Base-by-base conservation (phyloP, 2,329 filamentous ascomycete genomes). In the Plectosphaerella plurivora region DNA sequence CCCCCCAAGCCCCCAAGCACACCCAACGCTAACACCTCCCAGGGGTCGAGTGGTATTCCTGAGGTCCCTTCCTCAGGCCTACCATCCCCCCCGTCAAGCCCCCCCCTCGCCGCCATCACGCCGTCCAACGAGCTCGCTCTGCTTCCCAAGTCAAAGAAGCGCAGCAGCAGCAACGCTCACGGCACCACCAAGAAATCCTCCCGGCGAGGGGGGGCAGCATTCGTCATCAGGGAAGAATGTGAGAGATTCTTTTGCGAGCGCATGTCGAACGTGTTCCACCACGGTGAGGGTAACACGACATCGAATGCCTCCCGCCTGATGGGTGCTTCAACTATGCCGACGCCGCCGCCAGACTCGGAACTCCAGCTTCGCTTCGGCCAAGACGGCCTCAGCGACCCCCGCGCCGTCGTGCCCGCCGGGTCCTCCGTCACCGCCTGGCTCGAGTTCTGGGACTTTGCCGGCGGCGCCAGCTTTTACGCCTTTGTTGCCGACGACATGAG, bases 171-270 rank as follows among this genome's bases (percentile, higher is more conserved):
- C 59, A 70, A 72, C 58, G 68, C 67, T 61, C 68, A 69, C 63
- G 68, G 61, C 55, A 22, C 22, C 22, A 22, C 22, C 22, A 59
- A 57, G 53, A 61, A 59, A 64, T 61, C 70, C 68, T 73, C 74
- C 69, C 78, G 82, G 69, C 81, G 81, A 87, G 88, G 88, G 89
- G 91, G 91, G 91, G 91, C 91, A 87, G 86, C 90, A 88, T 85
- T 89, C 76, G 86, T 87, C 79, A 96, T 96, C 82, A 91, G 88
- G 89, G 91, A 88, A 91, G 91, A 96, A 90, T 96, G 92, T 96
- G 92, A 96, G 91, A 97, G 92, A 82, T 93, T 96, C 87, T 96
- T 96, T 84, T 96, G 92, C 78, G 91, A 93, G 87, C 87, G 86
- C 82, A 89, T 96, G 86, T 88, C 84, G 77, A 78, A 86, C 78